Evolutionary conservation across 768 basidiomycete genomes (phyloP), one percentile per base, ranked within the genome.

Genomic region (Pleurotus pulmonarius): DNA sequence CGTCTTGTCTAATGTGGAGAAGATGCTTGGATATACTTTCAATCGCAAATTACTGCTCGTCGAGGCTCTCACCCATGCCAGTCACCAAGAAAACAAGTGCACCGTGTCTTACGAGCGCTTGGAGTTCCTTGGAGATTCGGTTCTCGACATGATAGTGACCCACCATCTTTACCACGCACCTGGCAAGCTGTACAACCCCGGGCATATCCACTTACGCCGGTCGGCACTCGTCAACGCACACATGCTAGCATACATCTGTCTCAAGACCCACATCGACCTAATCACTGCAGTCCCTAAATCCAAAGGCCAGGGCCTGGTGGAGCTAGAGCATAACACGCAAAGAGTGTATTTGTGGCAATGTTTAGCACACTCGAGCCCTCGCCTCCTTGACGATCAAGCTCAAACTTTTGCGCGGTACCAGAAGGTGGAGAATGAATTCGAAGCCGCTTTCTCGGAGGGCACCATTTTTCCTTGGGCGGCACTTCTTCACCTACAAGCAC

Each of bases 51-150:
- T 80, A 3, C 72, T 90, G 7, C 81, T 89, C 16, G 78, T 90
- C 37, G 88, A 91, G 64, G 87, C 89, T 8, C 77, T 90, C 34
- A 88, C 85, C 0, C 90, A 91, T 56, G 80, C 83, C 1, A 87
- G 83, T 63, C 86, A 85, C 61, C 83, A 87, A 56, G 76, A 79
- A 47, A 81, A 87, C 57, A 59, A 73, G 20, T 71, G 73, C 1
- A 85, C 85, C 0, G 71, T 83, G 11, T 90, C 87, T 4, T 90
- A 91, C 65, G 90, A 92, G 63, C 81, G 90, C 26, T 79, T 90
- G 76, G 88, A 90, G 60, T 90, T 91, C 61, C 77, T 90, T 2
- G 89, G 89, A 3, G 89, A 91, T 60, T 78, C 85, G 0, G 81
- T 90, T 1, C 77, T 90, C 26, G 88, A 91, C 60, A 88, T 90